These are phyloP conservation scores for Didymella sp. DNA, from an alignment of 2,329 filamentous ascomycete genomes.

Conservation along the genomic window DNA sequence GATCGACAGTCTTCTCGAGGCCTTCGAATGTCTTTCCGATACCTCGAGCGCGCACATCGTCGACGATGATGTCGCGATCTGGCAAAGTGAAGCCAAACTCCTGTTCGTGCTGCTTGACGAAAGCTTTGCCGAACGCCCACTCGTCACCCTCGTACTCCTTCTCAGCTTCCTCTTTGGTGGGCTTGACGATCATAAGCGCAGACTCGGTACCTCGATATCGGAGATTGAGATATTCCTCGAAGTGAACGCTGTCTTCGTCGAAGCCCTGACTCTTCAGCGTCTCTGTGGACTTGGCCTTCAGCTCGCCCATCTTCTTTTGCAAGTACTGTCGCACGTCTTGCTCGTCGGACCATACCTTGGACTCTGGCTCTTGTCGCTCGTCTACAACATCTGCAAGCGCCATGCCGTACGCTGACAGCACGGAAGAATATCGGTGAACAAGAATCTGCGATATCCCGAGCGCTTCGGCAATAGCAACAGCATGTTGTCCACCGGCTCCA, in stretches of 20 bases:
- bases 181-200: conserved; percentile 86
- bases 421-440: conserved; percentile 85
- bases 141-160: conserved; percentile 68
- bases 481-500: conserved; percentile 89
- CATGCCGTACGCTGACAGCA: conserved; percentile 92
- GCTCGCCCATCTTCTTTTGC: conserved; percentile 74
- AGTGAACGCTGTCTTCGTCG: conserved; percentile 73
- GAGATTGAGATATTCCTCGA: conserved; percentile 95
- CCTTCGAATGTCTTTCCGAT: conserved; percentile 88
- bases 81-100: conserved; percentile 91
- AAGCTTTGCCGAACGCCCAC: conserved; percentile 85
- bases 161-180: conserved; percentile 66
- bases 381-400: conserved; percentile 92
- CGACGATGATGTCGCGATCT: conserved; percentile 86
- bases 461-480: conserved; percentile 86
- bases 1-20: conserved; percentile 80
- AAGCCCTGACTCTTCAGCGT: conserved; percentile 82
- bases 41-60: conserved; percentile 85
- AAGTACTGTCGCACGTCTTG: conserved; percentile 68
- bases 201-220: conserved; percentile 90
- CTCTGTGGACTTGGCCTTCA: conserved; percentile 76
- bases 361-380: conserved; percentile 81
- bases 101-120: conserved; percentile 85
- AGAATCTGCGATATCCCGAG: conserved; percentile 86
- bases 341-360: conserved; percentile 65